A percentile compares a stretch with the other conserved stretches of the same genome.
Conservation (phyloP, 2,329 filamentous ascomycete species). For the Rutstroemia sp. region DNA sequence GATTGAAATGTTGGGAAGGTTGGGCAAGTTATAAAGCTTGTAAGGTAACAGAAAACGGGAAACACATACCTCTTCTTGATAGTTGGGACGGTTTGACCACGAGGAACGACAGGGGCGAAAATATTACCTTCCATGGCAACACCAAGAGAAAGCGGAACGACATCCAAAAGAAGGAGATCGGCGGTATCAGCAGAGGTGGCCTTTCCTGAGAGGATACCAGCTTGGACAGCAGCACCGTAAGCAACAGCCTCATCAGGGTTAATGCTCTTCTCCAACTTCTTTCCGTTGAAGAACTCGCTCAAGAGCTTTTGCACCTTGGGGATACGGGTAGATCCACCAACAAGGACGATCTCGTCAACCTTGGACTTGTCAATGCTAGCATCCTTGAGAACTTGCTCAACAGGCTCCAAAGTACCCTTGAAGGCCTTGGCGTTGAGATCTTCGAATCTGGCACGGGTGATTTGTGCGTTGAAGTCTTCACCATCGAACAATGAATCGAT, state of each 20-base stretch:
- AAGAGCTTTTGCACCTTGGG: constrained; percentile 98
- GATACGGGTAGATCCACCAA: constrained; percentile 98
- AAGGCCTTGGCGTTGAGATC: constrained; percentile 96
- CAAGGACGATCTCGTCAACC: constrained; percentile 97
- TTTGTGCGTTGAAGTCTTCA: constrained; percentile 93
- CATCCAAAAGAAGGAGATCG: constrained; percentile 92
- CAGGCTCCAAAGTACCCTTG: constrained; percentile 86
- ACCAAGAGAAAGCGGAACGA: constrained; percentile 92
- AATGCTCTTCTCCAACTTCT: constrained; percentile 99
- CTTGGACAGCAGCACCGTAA: constrained; percentile 97
- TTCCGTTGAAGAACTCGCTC: constrained; percentile 97
- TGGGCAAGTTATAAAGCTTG: neutral
- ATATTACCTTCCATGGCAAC: constrained; percentile 99
- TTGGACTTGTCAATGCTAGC: constrained; percentile 77
- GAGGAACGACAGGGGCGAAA: constrained; percentile 86
- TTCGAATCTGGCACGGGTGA: constrained; percentile 98
- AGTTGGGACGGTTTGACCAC: constrained; percentile 67
- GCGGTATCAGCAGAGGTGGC: constrained; percentile 90
- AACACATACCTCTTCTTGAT: constrained; percentile 58
- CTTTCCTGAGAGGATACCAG: constrained; percentile 97
- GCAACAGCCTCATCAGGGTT: constrained; percentile 99
- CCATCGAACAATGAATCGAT: constrained; percentile 98
- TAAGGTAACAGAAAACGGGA: neutral
- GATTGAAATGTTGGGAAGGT: too few relatives aligned
- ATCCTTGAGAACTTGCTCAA: constrained; percentile 95